Base-by-base conservation (phyloP, 345 rosid genomes). In the Pugionium dolabratum region DNA sequence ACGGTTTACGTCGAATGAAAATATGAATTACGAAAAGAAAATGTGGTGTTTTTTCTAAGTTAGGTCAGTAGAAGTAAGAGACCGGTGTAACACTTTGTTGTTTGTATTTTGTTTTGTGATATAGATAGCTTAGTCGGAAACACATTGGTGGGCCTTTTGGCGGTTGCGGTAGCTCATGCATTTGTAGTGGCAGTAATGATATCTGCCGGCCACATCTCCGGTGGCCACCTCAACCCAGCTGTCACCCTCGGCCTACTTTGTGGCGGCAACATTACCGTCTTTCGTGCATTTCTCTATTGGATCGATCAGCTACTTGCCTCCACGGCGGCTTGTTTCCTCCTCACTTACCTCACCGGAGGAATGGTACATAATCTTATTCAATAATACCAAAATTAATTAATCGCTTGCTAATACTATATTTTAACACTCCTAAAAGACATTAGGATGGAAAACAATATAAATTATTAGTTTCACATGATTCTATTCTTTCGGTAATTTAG, bases 151-250 rank as follows among this genome's bases (percentile, higher is more conserved):
- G 94, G 84, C 7, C 81, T 93, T 78, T 73, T 90, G 2, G 72
- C 58, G 6, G 98, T 93, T 59, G 94, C 97, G 6, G 69, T 87
- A 81, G 87, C 98, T 41, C 94, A 88, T 69, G 87, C 94, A 9
- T 74, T 93, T 9, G 91, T 90, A 62, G 96, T 90, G 72, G 90
- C 79, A 0, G 98, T 85, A 41, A 90, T 85, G 97, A 84, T 90
- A 59, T 82, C 91, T 0, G 97, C 91, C 1, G 97, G 98, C 8
- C 98, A 81, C 70, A 85, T 86, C 61, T 93, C 96, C 11, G 98
- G 96, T 25, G 97, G 98, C 3, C 98, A 90, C 76, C 91, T 93
- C 18, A 93, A 90, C 71, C 98, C 98, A 0, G 88, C 97, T 0
- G 98, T 92, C n/a, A 85, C 98, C 5, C 60, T 92, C 2, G 93